Conservation (phyloP, 371 early-diverging fungal genomes). For the Phascolomyces articulosus region DNA sequence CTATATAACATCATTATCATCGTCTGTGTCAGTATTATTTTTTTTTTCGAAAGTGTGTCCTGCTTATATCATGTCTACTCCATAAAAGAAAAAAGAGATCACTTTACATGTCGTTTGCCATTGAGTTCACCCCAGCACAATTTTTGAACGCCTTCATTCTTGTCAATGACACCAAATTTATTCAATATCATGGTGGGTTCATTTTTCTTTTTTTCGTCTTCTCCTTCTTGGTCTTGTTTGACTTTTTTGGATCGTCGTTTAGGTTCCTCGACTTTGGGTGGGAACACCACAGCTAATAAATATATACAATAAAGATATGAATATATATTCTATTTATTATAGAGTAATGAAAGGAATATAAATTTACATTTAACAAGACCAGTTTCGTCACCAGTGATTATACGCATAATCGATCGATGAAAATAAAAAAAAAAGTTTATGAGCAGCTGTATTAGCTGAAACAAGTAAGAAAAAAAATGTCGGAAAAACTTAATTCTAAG, state of each 20-base stretch:
- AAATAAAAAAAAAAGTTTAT: conserved; percentile 1
- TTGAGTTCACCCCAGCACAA: conserved; percentile 51
- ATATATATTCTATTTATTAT: too few relatives aligned
- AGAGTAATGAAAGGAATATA: too few relatives aligned
- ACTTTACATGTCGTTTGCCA: conserved; percentile 35
- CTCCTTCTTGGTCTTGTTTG: conserved; percentile 20
- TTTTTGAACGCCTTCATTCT: conserved; percentile 52
- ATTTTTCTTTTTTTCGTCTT: conserved; percentile 24
- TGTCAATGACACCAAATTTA: conserved; percentile 58
- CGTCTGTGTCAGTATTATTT: too few relatives aligned
- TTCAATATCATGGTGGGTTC: conserved; percentile 35
- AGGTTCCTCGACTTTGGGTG: conserved; percentile 10
- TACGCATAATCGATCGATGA: conserved; percentile 29
- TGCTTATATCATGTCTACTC: too few relatives aligned
- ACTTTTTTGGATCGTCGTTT: conserved; percentile 7
- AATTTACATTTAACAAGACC: conserved; percentile 71
- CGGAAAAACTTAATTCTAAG: too few relatives aligned
- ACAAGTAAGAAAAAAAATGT: too few relatives aligned
- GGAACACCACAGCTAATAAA: conserved; percentile 41
- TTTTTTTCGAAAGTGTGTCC: too few relatives aligned
- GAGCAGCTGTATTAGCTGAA: too few relatives aligned
- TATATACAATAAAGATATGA: too few relatives aligned
- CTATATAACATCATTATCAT: conserved; percentile 17
- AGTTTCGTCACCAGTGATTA: conserved; percentile 75
- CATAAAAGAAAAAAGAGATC: neutral